Percentiles rank a stretch among this genome's conserved stretches.
Evolutionary conservation across 169 alveolate species (phyloP).

Genomic region (Eimeria necatrix): DNA sequence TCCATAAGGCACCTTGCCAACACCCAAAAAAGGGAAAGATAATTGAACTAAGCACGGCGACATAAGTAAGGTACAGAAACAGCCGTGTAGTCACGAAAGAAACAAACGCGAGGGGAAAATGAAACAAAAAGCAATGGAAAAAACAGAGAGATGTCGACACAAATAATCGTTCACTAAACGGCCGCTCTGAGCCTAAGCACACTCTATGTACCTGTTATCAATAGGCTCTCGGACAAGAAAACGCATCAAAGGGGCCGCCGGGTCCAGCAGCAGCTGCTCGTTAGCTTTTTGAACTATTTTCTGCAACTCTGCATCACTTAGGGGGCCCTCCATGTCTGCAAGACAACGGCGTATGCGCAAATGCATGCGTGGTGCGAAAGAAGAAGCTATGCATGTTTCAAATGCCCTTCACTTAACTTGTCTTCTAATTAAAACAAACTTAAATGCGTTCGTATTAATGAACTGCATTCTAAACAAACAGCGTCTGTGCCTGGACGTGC

Average conservation of each 20-base stretch:
- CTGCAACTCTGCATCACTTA: background rate
- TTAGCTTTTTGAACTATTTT: conserved; percentile 14
- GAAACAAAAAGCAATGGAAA: background rate
- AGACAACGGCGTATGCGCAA: background rate
- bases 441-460: too few species aligned
- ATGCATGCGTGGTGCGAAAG: background rate
- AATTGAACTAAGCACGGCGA: too few species aligned
- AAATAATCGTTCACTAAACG: background rate
- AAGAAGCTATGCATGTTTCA: too few species aligned
- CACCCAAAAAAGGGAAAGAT: conserved; percentile 1
- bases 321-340: conserved; percentile 1
- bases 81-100: too few species aligned
- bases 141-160: background rate
- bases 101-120: too few species aligned
- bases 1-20: background rate
- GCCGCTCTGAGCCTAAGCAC: too few species aligned
- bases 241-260: conserved; percentile 67
- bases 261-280: conserved; percentile 71
- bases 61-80: too few species aligned
- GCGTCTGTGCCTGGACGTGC: too few species aligned
- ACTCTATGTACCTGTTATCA: conserved; percentile 73
- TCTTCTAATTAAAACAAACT: too few species aligned
- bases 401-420: too few species aligned
- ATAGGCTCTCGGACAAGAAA: conserved; percentile 81
- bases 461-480: too few species aligned